Conservation (phyloP, 305 asterid genomes). For the Solanum hybrid region DNA sequence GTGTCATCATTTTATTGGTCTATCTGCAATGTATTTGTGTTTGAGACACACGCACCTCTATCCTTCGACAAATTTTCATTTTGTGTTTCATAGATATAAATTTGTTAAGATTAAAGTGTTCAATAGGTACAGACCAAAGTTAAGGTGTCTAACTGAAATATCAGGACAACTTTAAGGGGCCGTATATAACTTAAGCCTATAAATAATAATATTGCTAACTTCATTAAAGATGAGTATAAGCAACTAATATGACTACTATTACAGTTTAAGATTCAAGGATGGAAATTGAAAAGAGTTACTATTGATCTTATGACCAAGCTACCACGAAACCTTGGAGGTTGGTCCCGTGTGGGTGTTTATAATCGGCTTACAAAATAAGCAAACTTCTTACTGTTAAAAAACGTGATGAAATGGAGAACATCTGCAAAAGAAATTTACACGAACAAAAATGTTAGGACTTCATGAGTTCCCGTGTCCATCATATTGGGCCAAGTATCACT, state of each 20-base stretch:
- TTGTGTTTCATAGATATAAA: no score
- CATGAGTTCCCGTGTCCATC: background rate
- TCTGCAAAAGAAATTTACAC: background rate
- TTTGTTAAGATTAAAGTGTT: no score
- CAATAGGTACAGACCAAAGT: no score
- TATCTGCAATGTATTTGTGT: no score
- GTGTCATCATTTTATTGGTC: no score
- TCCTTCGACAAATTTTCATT: no score
- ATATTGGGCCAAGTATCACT: background rate
- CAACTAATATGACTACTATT: background rate
- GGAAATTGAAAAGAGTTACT: background rate
- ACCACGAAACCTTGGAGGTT: background rate
- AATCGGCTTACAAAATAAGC: no score
- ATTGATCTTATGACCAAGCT: background rate
- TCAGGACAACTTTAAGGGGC: no score
- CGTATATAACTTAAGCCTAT: no score
- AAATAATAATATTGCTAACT: background rate
- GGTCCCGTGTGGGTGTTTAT: background rate
- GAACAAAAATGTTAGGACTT: background rate
- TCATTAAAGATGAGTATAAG: background rate
- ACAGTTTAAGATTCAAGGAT: background rate
- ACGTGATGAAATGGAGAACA: background rate
- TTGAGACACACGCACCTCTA: no score
- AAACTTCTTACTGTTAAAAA: background rate
- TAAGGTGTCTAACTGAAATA: no score